phyloP scores from a whole-genome alignment of 2,329 filamentous ascomycete genomes.

The Magnaporthiopsis rhizophila region DNA sequence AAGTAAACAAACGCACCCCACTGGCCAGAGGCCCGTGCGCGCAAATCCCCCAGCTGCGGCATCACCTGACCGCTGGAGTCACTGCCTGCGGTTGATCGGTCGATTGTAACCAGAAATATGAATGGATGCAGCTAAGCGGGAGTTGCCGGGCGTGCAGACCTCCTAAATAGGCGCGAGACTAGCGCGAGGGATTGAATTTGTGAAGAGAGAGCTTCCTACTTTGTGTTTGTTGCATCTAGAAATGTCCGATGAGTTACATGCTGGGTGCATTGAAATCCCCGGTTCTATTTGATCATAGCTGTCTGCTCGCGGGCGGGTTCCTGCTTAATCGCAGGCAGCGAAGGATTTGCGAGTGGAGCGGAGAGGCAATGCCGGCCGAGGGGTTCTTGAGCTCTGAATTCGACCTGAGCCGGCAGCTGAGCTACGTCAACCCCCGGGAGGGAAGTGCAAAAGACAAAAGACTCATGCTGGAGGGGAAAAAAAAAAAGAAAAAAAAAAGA shows the following conservation, averaged over 20 bases:
- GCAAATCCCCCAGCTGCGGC: background rate
- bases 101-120: background rate
- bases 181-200: background rate
- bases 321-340: background rate
- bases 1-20: conserved; percentile 3
- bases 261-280: background rate
- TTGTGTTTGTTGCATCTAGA: background rate
- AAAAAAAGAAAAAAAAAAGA: no score
- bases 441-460: no score
- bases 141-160: background rate
- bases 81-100: background rate
- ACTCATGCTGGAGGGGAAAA: no score
- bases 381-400: background rate
- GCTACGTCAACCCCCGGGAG: no score
- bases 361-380: background rate
- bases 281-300: background rate
- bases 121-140: background rate
- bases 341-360: background rate
- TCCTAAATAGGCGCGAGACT: background rate
- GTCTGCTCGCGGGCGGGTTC: background rate
- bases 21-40: background rate
- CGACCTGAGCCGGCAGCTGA: background rate
- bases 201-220: no score
- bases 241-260: background rate
- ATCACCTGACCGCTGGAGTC: background rate